Conservation (phyloP, 331 rosid genomes). For the Spiraea crenata region DNA sequence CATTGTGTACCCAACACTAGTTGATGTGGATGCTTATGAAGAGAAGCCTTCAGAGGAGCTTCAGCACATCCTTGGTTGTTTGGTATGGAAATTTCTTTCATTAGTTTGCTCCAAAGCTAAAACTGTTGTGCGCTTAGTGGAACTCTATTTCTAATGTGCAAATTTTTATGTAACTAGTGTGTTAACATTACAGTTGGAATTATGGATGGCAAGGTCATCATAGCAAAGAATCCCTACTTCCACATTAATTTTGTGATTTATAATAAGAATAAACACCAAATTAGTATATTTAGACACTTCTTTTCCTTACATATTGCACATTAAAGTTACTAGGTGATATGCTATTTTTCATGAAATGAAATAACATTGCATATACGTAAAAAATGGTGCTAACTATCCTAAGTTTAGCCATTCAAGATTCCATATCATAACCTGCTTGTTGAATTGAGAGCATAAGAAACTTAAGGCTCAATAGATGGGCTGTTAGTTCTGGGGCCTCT, state of each 20-base stretch:
- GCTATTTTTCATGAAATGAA: neutral
- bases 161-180: neutral
- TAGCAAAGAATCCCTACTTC: neutral
- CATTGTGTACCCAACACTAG: slow-evolving; percentile 86
- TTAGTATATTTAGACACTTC: neutral
- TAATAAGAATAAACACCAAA: neutral
- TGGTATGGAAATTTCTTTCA: slow-evolving; percentile 60
- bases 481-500: no score
- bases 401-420: slow-evolving; percentile 19
- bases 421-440: slow-evolving; percentile 14
- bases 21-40: slow-evolving; percentile 80
- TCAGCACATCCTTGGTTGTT: slow-evolving; percentile 73
- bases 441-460: slow-evolving; percentile 23
- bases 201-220: neutral
- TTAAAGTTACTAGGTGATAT: neutral
- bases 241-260: neutral
- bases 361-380: neutral
- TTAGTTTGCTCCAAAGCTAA: neutral
- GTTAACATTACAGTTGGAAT: neutral
- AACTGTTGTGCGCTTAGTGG: slow-evolving; percentile 5
- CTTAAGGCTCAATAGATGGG: neutral
- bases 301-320: neutral
- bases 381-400: slow-evolving; percentile 1
- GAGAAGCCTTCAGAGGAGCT: slow-evolving; percentile 95
- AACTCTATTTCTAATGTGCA: slow-evolving; percentile 18